Percentiles rank a stretch among this genome's conserved stretches.
phyloP scores from a whole-genome alignment of 2,329 filamentous ascomycete genomes.

The Colletotrichum salicis region DNA sequence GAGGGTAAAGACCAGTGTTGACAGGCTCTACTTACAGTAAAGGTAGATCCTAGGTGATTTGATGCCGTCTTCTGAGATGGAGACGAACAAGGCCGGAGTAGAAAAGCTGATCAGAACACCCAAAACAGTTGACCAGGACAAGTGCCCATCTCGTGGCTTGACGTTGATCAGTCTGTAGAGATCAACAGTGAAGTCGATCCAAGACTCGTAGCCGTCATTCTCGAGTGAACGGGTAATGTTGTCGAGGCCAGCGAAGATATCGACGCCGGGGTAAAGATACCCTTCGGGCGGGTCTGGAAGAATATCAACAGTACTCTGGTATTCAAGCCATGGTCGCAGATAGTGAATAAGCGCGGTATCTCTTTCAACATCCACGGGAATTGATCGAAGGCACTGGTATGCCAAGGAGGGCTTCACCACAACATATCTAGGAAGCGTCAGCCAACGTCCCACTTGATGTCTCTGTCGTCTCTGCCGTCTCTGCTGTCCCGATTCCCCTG shows the following conservation, averaged over 20 bases:
- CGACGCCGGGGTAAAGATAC: constrained; percentile 38
- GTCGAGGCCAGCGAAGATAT: constrained; percentile 37
- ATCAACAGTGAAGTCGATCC: constrained; percentile 36
- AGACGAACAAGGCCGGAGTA: constrained; percentile 31
- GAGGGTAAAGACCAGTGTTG: no score
- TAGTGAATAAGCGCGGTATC: constrained; percentile 35
- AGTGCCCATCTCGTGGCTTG: constrained; percentile 35
- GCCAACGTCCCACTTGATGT: neutral
- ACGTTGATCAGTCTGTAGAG: constrained; percentile 35
- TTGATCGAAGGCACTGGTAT: constrained; percentile 36
- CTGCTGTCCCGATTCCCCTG: no score
- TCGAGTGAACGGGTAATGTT: constrained; percentile 35
- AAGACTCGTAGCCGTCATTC: constrained; percentile 31
- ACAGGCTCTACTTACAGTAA: neutral
- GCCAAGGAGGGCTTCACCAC: constrained; percentile 35
- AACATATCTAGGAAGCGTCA: neutral
- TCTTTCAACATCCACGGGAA: constrained; percentile 32
- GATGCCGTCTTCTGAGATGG: constrained; percentile 36
- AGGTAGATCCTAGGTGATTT: constrained; percentile 32
- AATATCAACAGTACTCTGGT: constrained; percentile 38
- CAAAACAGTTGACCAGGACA: constrained; percentile 29
- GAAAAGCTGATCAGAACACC: constrained; percentile 25
- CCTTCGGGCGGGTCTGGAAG: constrained; percentile 35
- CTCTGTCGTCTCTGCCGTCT: no score
- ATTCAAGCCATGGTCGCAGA: constrained; percentile 36